Evolutionary conservation across 352 stramenopile genomes (phyloP).

Genomic region (Phytophthora citricola): DNA sequence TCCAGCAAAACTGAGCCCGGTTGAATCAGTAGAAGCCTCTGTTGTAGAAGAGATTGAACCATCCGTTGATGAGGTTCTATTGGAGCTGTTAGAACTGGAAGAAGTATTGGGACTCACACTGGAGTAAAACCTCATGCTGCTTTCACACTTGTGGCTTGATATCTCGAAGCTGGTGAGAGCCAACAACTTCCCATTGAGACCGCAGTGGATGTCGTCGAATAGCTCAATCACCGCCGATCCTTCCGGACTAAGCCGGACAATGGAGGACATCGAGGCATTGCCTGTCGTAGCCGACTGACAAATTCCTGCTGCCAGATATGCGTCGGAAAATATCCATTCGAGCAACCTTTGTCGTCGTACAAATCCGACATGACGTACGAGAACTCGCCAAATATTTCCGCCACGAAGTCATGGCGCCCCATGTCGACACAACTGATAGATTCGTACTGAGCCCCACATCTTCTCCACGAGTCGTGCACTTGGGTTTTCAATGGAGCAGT

Average conservation of each 20-base stretch:
- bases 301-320: conserved; percentile 16
- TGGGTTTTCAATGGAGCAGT: conserved; percentile 3
- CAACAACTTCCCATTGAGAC: not conserved
- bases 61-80: not conserved
- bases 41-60: not conserved
- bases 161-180: not conserved
- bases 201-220: conserved; percentile 5
- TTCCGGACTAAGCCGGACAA: not conserved
- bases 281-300: conserved; percentile 5
- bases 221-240: conserved; percentile 8
- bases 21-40: conserved; percentile 7
- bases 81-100: conserved; percentile 1
- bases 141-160: conserved; percentile 2
- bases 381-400: conserved; percentile 9
- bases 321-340: not conserved
- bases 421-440: conserved; percentile 2
- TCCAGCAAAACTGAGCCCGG: conserved; percentile 5
- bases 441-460: not conserved
- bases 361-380: conserved; percentile 8
- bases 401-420: conserved; percentile 6
- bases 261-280: not conserved
- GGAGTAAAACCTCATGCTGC: conserved; percentile 12
- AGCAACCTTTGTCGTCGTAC: conserved; percentile 5
- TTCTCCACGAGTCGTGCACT: not conserved
- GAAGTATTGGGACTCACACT: not conserved